phyloP scores from a whole-genome alignment of 371 early-diverging fungal genomes.

The Syncephalastrum racemosum region DNA sequence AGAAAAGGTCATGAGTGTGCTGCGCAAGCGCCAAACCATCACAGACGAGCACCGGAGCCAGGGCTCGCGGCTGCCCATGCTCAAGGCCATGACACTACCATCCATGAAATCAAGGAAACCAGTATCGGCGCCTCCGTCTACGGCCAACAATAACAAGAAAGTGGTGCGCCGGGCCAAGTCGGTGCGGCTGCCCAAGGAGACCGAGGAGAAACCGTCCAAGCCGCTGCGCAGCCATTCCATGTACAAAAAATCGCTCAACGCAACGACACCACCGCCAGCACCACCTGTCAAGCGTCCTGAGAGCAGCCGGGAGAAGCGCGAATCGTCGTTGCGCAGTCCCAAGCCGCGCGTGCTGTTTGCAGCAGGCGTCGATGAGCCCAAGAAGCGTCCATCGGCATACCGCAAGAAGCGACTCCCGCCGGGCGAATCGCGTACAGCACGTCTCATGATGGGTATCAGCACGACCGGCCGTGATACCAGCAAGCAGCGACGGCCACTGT shows the following conservation, averaged over 20 bases:
- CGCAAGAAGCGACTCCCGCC: constrained; percentile 35
- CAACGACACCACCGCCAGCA: too few relatives aligned
- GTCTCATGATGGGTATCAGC: constrained; percentile 46
- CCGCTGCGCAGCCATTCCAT: too few relatives aligned
- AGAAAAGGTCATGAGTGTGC: constrained; percentile 35
- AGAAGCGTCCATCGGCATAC: constrained; percentile 23
- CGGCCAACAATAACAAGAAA: not conserved
- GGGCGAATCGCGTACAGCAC: constrained; percentile 39
- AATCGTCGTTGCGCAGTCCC: not conserved
- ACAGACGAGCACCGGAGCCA: constrained; percentile 36
- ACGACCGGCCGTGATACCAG: constrained; percentile 28
- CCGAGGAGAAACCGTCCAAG: not conserved
- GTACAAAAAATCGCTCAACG: too few relatives aligned
- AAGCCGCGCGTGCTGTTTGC: constrained; percentile 14
- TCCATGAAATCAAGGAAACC: not conserved
- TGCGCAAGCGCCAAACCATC: constrained; percentile 37
- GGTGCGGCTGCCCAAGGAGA: constrained; percentile 4
- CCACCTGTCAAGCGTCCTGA: too few relatives aligned
- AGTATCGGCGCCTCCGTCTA: not conserved
- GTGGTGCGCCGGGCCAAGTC: constrained; percentile 11
- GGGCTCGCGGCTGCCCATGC: constrained; percentile 45
- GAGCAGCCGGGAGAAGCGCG: not conserved
- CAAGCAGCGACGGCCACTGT: constrained; percentile 6
- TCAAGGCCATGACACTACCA: constrained; percentile 19
- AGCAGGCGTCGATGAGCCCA: constrained; percentile 12